These are phyloP conservation scores for Gautieria morchelliformis DNA, from an alignment of 768 basidiomycete species.

Conservation along the genomic window DNA sequence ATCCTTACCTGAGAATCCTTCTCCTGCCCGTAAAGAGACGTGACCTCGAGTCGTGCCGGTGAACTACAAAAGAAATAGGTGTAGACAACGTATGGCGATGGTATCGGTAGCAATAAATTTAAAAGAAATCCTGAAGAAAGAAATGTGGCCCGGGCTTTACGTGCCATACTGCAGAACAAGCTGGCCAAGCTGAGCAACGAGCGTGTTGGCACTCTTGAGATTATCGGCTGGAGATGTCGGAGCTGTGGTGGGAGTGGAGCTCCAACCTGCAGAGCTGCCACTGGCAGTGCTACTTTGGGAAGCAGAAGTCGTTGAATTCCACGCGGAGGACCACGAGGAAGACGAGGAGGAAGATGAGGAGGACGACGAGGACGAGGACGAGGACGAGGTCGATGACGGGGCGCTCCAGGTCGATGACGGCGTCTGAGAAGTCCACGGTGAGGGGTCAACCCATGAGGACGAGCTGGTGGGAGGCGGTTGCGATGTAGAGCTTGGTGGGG, in stretches of 20 bases:
- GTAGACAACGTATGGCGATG: background rate
- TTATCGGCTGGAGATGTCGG: background rate
- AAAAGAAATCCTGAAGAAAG: background rate
- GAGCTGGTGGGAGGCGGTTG: conserved; percentile 9
- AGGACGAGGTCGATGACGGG: conserved; percentile 7
- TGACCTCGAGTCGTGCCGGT: background rate
- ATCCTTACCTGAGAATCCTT: background rate
- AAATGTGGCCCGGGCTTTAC: background rate
- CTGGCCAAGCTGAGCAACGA: background rate
- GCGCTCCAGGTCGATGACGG: background rate
- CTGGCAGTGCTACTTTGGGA: conserved; percentile 7
- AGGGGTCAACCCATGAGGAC: conserved; percentile 3
- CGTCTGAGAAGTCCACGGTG: conserved; percentile 9
- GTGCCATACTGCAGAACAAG: background rate
- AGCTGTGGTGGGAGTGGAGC: background rate
- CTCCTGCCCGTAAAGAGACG: background rate
- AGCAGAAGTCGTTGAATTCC: conserved; percentile 9
- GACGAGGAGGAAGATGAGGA: conserved; percentile 14
- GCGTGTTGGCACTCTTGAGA: background rate
- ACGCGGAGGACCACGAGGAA: conserved; percentile 16
- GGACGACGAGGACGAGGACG: conserved; percentile 10
- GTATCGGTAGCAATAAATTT: background rate
- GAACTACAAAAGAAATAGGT: background rate
- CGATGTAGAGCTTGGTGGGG: conserved; percentile 17
- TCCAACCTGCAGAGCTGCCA: background rate